Percentiles rank a stretch among this genome's conserved stretches.
Conservation (phyloP, 2,329 filamentous ascomycete genomes). For the Aureobasidium sp. region DNA sequence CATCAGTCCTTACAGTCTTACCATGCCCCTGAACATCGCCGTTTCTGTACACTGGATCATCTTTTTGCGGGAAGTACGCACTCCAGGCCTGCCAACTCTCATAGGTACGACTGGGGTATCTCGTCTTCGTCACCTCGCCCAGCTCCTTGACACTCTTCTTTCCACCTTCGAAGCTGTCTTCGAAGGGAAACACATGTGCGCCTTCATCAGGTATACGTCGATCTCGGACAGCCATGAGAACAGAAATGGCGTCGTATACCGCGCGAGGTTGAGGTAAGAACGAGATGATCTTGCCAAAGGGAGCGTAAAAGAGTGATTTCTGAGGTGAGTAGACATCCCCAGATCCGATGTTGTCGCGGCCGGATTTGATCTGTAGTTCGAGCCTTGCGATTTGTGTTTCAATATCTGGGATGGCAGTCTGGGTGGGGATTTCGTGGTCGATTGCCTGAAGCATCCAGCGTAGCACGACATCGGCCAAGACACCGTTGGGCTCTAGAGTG, state of each 20-base stretch:
- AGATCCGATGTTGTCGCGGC: conserved; percentile 19
- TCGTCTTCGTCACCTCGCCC: conserved; percentile 12
- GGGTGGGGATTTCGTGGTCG: conserved; percentile 14
- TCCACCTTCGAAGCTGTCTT: not conserved
- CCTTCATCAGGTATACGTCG: conserved; percentile 25
- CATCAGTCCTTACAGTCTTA: not conserved
- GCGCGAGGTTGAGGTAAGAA: conserved; percentile 12
- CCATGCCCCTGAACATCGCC: not conserved
- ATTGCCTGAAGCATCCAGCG: conserved; percentile 26
- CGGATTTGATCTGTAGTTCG: conserved; percentile 17
- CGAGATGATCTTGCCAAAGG: conserved; percentile 22
- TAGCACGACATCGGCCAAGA: conserved; percentile 27
- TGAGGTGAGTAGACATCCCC: conserved; percentile 28
- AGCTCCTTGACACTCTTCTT: conserved; percentile 20
- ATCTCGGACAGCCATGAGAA: conserved; percentile 27
- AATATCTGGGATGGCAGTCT: conserved; percentile 20
- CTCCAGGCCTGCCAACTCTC: conserved; percentile 20
- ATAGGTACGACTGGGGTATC: conserved; percentile 27
- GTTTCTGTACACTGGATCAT: not conserved
- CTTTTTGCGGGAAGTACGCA: conserved; percentile 2
- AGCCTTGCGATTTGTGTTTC: conserved; percentile 17
- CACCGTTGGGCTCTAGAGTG: conserved; percentile 28
- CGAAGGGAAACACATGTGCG: conserved; percentile 25
- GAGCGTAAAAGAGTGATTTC: conserved; percentile 23
- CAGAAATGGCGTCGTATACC: conserved; percentile 19